Percentiles rank a stretch among this genome's conserved stretches.
Conservation (phyloP, 208 protist genomes). For the Kentomonas sorsogonicus region DNA sequence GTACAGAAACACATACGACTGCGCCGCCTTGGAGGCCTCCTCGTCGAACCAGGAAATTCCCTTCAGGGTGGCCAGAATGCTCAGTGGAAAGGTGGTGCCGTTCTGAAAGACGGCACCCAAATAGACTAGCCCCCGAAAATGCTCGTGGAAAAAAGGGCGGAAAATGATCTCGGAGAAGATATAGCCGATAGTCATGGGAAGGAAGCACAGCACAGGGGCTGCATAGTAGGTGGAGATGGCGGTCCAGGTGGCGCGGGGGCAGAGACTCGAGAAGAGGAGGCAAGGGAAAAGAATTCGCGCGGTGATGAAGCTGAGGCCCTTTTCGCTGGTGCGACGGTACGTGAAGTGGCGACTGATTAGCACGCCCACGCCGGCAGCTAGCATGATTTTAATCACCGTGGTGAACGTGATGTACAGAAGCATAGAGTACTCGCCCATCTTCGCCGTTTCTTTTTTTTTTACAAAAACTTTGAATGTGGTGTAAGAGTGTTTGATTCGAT, state of each 20-base stretch:
- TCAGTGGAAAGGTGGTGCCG: slow-evolving; percentile 52
- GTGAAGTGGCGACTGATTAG: slow-evolving; percentile 39
- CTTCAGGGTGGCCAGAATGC: slow-evolving; percentile 52
- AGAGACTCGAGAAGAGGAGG: slow-evolving; percentile 62
- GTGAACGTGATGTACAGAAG: slow-evolving; percentile 44
- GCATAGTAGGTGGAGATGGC: slow-evolving; percentile 45
- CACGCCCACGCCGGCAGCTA: slow-evolving; percentile 46
- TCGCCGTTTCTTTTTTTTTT: too few species aligned
- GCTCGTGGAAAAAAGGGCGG: too few species aligned
- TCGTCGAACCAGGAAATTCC: slow-evolving; percentile 41
- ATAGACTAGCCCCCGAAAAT: slow-evolving; percentile 35
- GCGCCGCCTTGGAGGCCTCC: slow-evolving; percentile 20
- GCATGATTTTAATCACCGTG: slow-evolving; percentile 63
- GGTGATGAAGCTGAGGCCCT: slow-evolving; percentile 55
- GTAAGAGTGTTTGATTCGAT: too few species aligned
- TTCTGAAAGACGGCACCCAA: slow-evolving; percentile 67
- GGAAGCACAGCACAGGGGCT: slow-evolving; percentile 40
- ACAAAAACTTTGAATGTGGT: too few species aligned
- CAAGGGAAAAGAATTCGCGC: slow-evolving; percentile 60
- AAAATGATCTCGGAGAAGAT: too few species aligned
- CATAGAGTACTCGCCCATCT: slow-evolving; percentile 30
- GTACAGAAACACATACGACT: slow-evolving; percentile 69
- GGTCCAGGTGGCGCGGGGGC: slow-evolving; percentile 49
- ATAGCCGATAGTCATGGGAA: slow-evolving; percentile 40
- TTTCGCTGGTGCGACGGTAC: slow-evolving; percentile 23